Evolutionary conservation across 2,329 filamentous ascomycete species (phyloP).

Genomic region (Aspergillus pseudoterreus): DNA sequence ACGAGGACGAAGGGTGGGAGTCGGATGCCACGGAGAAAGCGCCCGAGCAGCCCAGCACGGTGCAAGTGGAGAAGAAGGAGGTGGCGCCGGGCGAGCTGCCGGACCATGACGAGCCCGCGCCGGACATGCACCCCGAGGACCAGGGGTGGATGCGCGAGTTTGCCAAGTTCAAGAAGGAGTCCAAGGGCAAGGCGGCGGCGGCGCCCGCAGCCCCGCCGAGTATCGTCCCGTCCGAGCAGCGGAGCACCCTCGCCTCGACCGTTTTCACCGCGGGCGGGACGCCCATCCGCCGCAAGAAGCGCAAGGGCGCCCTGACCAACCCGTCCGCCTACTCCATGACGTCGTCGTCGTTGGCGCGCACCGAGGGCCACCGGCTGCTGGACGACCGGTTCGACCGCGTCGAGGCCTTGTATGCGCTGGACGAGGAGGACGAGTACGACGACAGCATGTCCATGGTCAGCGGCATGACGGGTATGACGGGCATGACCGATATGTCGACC

Average conservation of each 20-base stretch:
- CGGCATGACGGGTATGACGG: constrained; percentile 52
- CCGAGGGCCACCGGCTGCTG: constrained; percentile 77
- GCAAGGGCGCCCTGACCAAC: constrained; percentile 87
- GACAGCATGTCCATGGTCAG: constrained; percentile 50
- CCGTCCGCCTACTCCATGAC: constrained; percentile 89
- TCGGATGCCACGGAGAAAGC: constrained; percentile 87
- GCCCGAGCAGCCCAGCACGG: constrained; percentile 36
- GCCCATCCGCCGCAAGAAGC: constrained; percentile 72
- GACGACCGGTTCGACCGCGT: constrained; percentile 91
- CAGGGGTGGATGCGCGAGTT: constrained; percentile 91
- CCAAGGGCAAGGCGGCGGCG: constrained; percentile 39
- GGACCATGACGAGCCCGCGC: constrained; percentile 35
- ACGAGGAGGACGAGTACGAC: constrained; percentile 53
- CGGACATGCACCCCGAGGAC: constrained; percentile 56
- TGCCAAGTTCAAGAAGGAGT: constrained; percentile 86
- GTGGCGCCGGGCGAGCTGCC: constrained; percentile 31
- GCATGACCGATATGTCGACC: constrained; percentile 53
- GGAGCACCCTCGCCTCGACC: constrained; percentile 43
- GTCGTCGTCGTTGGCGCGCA: constrained; percentile 79
- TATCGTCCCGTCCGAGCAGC: constrained; percentile 38
- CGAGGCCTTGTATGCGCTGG: constrained; percentile 72
- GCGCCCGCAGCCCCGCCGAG: constrained; percentile 29
- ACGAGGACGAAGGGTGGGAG: constrained; percentile 85
- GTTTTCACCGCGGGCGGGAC: constrained; percentile 62
- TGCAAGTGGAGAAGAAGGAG: constrained; percentile 10